Percentiles rank a stretch among this genome's conserved stretches.
Conservation (phyloP, 768 basidiomycete species). For the Lentinus brumalis region DNA sequence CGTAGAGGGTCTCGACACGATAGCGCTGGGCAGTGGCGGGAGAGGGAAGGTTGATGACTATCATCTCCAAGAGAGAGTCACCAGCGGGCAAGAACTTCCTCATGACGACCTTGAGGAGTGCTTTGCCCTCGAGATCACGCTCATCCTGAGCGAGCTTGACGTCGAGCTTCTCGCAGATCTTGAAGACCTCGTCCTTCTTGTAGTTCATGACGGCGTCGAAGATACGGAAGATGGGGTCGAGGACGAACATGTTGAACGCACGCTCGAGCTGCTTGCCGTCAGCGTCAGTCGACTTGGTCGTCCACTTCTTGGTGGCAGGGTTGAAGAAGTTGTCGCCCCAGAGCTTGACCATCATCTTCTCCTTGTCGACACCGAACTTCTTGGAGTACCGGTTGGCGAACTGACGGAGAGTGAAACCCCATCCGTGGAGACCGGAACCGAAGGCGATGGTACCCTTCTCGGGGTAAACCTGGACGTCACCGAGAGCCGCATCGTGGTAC, state of each 20-base stretch:
- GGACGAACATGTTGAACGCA: constrained; percentile 97
- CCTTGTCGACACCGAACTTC: constrained; percentile 98
- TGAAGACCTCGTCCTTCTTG: constrained; percentile 85
- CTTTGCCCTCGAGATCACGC: constrained; percentile 93
- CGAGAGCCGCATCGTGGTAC: constrained; percentile 90
- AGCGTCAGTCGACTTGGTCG: constrained; percentile 69
- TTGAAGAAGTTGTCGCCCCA: constrained; percentile 99
- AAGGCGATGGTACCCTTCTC: constrained; percentile 98
- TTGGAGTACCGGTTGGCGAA: constrained; percentile 94
- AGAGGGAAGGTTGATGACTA: constrained; percentile 98
- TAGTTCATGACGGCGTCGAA: constrained; percentile 99
- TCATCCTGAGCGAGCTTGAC: constrained; percentile 86
- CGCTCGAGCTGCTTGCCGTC: constrained; percentile 95
- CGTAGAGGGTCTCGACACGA: constrained; percentile 99
- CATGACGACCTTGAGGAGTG: constrained; percentile 96
- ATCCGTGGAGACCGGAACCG: constrained; percentile 98
- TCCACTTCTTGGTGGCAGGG: constrained; percentile 95
- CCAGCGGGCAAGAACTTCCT: constrained; percentile 99
- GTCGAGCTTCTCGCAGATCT: constrained; percentile 96
- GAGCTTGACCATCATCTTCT: constrained; percentile 96
- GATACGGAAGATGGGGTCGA: constrained; percentile 98
- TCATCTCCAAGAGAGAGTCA: constrained; percentile 99
- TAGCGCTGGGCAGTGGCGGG: constrained; percentile 96
- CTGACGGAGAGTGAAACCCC: constrained; percentile 99
- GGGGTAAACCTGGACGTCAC: constrained; percentile 99